phyloP scores from a whole-genome alignment of 1,284 basidiomycete genomes.

The Trametes hirsuta region DNA sequence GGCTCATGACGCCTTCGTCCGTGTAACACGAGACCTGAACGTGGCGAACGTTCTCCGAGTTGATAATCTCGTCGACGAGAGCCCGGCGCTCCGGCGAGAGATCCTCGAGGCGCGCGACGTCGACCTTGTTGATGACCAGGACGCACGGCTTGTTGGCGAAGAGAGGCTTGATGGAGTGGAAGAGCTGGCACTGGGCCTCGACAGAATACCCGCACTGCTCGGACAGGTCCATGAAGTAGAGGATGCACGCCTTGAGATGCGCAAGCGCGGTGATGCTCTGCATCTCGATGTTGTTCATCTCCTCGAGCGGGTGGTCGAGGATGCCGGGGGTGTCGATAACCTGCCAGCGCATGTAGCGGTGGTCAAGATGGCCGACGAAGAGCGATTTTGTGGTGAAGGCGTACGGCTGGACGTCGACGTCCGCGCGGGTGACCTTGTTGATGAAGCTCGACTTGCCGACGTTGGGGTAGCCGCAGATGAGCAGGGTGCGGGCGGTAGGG shows the following conservation, averaged over 20 bases:
- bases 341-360: slow-evolving; percentile 97
- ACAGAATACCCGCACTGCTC: slow-evolving; percentile 96
- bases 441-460: slow-evolving; percentile 98
- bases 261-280: slow-evolving; percentile 97
- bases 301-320: slow-evolving; percentile 92
- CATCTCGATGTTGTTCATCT: slow-evolving; percentile 99
- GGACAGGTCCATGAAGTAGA: slow-evolving; percentile 97
- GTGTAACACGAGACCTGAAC: slow-evolving; percentile 91
- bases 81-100: slow-evolving; percentile 73
- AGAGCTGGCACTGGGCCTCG: slow-evolving; percentile 95
- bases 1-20: slow-evolving; percentile 94
- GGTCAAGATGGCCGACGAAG: slow-evolving; percentile 96
- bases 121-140: slow-evolving; percentile 96
- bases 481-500: slow-evolving; percentile 93
- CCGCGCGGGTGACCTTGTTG: slow-evolving; percentile 96
- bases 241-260: slow-evolving; percentile 87
- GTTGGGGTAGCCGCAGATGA: slow-evolving; percentile 97
- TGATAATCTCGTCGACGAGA: slow-evolving; percentile 86
- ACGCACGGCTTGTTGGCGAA: slow-evolving; percentile 91
- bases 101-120: slow-evolving; percentile 85
- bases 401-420: slow-evolving; percentile 97
- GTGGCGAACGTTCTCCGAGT: slow-evolving; percentile 68
- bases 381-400: slow-evolving; percentile 98
- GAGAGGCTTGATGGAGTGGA: slow-evolving; percentile 96
- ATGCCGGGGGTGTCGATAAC: slow-evolving; percentile 96